A percentile compares a stretch with the other conserved stretches of the same genome.
Evolutionary conservation across 768 basidiomycete genomes (phyloP).

Genomic region (Auriculariales sp.): DNA sequence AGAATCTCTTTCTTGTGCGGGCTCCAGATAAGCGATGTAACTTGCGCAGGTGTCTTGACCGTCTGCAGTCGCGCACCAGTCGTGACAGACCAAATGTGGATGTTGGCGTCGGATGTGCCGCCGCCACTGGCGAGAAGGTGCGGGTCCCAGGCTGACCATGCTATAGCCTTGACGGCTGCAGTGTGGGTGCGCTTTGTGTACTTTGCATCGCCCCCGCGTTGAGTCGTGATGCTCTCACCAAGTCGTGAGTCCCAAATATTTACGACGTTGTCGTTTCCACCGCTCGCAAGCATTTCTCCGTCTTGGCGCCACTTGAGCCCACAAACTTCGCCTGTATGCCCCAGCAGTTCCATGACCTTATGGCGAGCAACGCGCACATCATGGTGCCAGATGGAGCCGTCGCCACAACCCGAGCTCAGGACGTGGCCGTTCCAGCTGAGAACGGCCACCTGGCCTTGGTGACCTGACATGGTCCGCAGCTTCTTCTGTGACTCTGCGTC

Average conservation of each 20-base stretch:
- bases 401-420: slow-evolving; percentile 75
- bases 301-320: slow-evolving; percentile 81
- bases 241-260: slow-evolving; percentile 92
- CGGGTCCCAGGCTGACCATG: slow-evolving; percentile 96
- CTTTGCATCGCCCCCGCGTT: slow-evolving; percentile 42
- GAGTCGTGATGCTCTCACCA: slow-evolving; percentile 28
- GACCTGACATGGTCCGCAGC: slow-evolving; percentile 83
- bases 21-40: slow-evolving; percentile 82
- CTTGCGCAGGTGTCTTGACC: slow-evolving; percentile 75
- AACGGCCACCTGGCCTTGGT: slow-evolving; percentile 68
- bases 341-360: slow-evolving; percentile 78
- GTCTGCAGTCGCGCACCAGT: slow-evolving; percentile 87
- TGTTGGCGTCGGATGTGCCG: slow-evolving; percentile 84
- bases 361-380: slow-evolving; percentile 82
- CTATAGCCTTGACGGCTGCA: slow-evolving; percentile 81
- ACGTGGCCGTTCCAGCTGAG: slow-evolving; percentile 83
- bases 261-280: slow-evolving; percentile 95
- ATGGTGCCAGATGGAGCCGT: slow-evolving; percentile 93
- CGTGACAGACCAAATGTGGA: slow-evolving; percentile 82
- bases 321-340: slow-evolving; percentile 88
- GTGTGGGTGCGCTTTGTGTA: slow-evolving; percentile 89
- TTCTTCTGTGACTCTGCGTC: slow-evolving; percentile 68
- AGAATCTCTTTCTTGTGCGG: slow-evolving; percentile 80
- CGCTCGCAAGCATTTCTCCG: slow-evolving; percentile 82
- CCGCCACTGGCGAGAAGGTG: slow-evolving; percentile 86